Percentiles rank a stretch among this genome's conserved stretches.
phyloP scores from a whole-genome alignment of 1,284 basidiomycete genomes.

The Flammula alnicola region DNA sequence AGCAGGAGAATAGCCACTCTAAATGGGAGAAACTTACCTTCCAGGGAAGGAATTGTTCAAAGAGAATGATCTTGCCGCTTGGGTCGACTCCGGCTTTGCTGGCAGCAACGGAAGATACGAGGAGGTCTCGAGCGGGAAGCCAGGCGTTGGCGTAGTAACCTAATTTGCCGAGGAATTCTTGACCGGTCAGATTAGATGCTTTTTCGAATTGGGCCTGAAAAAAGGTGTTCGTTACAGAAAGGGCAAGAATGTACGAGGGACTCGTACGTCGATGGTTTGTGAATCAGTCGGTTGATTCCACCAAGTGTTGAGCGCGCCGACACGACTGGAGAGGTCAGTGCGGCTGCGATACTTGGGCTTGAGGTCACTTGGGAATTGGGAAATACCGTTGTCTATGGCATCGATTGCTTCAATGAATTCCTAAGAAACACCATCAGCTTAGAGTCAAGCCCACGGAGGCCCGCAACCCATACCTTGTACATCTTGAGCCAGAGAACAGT shows the following conservation, averaged over 20 bases:
- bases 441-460: neutral
- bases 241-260: neutral
- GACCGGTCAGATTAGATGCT: slow-evolving; percentile 85
- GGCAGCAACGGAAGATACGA: slow-evolving; percentile 67
- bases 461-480: slow-evolving; percentile 64
- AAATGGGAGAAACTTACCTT: slow-evolving; percentile 57
- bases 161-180: slow-evolving; percentile 84
- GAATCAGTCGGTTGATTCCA: slow-evolving; percentile 84
- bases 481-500: slow-evolving; percentile 86
- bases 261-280: slow-evolving; percentile 70
- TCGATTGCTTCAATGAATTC: slow-evolving; percentile 96
- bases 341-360: slow-evolving; percentile 73
- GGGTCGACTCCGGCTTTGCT: slow-evolving; percentile 67
- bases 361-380: slow-evolving; percentile 69
- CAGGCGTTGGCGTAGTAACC: slow-evolving; percentile 89
- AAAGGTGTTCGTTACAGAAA: neutral
- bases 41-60: slow-evolving; percentile 86
- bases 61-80: slow-evolving; percentile 80
- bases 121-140: slow-evolving; percentile 90
- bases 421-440: slow-evolving; percentile 40
- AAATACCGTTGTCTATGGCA: slow-evolving; percentile 94
- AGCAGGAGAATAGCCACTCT: neutral
- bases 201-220: slow-evolving; percentile 73
- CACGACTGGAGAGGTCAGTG: slow-evolving; percentile 85
- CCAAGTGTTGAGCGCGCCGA: slow-evolving; percentile 83